These are phyloP conservation scores for Dipteronia dyeriana DNA, from an alignment of 345 rosid genomes.

Conservation along the genomic window DNA sequence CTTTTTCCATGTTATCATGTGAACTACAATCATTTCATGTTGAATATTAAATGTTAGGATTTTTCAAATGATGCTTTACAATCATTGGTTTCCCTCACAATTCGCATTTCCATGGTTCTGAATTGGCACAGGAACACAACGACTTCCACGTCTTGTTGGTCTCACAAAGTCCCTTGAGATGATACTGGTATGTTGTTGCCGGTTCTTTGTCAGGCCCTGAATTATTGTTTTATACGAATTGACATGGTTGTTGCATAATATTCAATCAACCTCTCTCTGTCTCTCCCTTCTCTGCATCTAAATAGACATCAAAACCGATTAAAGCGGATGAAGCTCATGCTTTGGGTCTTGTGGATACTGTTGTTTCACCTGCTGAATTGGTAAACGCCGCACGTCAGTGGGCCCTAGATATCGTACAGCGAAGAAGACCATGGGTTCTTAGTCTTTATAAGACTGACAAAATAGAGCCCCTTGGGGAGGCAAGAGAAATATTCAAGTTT, in stretches of 20 bases:
- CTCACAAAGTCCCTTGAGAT: slow-evolving; percentile 88
- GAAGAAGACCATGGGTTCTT: slow-evolving; percentile 81
- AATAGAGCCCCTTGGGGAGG: slow-evolving; percentile 85
- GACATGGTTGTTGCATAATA: background rate
- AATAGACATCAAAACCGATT: slow-evolving; percentile 80
- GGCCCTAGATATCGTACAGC: slow-evolving; percentile 78
- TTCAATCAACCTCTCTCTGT: slow-evolving; percentile 3
- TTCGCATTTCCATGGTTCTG: slow-evolving; percentile 25
- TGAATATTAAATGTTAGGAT: background rate
- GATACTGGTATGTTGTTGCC: slow-evolving; percentile 74
- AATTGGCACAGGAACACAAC: slow-evolving; percentile 78
- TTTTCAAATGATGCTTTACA: background rate
- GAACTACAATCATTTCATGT: background rate
- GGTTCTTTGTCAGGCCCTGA: slow-evolving; percentile 20
- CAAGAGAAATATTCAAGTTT: slow-evolving; percentile 83
- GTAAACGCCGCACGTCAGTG: slow-evolving; percentile 70
- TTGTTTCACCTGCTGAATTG: slow-evolving; percentile 68
- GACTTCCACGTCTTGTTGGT: slow-evolving; percentile 99
- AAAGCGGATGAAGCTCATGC: slow-evolving; percentile 69
- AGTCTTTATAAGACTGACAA: slow-evolving; percentile 79
- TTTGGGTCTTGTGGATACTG: slow-evolving; percentile 81
- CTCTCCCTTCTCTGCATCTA: slow-evolving; percentile 3
- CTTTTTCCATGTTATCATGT: background rate
- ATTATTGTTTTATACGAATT: slow-evolving; percentile 15
- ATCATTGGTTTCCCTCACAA: background rate